Evolutionary conservation across 257 asterid genomes (phyloP), one percentile per base, ranked within the genome.

Genomic region (Solanum medicagineum): DNA sequence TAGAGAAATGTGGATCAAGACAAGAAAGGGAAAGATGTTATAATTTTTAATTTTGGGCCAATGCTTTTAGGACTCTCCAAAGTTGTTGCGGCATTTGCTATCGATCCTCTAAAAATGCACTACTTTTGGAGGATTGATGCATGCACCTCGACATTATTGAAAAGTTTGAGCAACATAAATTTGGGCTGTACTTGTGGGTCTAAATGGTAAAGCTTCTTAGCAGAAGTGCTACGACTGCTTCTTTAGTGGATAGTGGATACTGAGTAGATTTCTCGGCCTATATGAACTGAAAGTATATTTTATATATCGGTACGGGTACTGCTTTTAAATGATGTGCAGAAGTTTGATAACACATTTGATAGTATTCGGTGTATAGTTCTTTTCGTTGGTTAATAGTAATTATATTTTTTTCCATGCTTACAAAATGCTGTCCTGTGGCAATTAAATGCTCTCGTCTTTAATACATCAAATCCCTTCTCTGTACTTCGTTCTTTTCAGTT

Each of bases 401-500:
- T 77, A 17, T 49, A 32, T 32, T 77, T 24, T 9, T 77, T 77
- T 77, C 63, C 45, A 15, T 51, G 62, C 82, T 51, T 24, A 51
- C 45, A 49, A 69, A 69, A 14, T 29, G 24, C 24, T 68, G 36
- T 26, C 15, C 11, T 9, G 22, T 8, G 36, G 22, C 49, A 68
- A 36, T 69, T 19, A 69, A 26, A 69, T 69, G 7, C 11, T n/a
- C 81, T 12, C 20, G 15, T 74, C 22, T 22, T 77, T 40, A 51
- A 77, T 77, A 10, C 8, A 51, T 24, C 24, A 22, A 49, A 15
- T 26, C 51, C 82, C 62, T 26, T 77, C 26, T 60, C 53, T 80
- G 55, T 82, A 17, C 26, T 32, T 36, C 75, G 40, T 44, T 74
- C 62, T 13, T 83, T 84, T 89, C 97, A 96, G 99, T 96, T 87